Evolutionary conservation across 2,329 filamentous ascomycete genomes (phyloP).

Genomic region (Fusarium nurragi): DNA sequence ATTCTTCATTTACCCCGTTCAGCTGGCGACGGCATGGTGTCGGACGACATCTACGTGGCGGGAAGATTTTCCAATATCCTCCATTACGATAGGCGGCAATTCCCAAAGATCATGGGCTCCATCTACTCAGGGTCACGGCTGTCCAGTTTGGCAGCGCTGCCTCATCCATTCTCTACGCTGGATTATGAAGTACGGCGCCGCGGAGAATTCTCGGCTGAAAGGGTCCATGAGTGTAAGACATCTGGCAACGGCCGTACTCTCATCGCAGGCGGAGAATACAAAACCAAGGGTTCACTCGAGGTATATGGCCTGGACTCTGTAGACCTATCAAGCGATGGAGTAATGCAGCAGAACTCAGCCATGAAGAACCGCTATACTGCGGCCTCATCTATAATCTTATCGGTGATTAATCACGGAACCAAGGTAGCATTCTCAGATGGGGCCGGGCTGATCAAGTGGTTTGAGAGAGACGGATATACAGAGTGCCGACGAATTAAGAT

Average conservation of each 20-base stretch:
- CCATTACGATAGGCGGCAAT: slow-evolving; percentile 87
- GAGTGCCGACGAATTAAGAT: slow-evolving; percentile 65
- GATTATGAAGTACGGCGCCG: slow-evolving; percentile 66
- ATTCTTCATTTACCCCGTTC: slow-evolving; percentile 79
- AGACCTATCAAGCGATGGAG: slow-evolving; percentile 42
- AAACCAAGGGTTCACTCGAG: slow-evolving; percentile 88
- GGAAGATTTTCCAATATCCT: slow-evolving; percentile 90
- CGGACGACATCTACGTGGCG: slow-evolving; percentile 85
- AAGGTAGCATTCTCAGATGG: slow-evolving; percentile 86
- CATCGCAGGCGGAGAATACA: slow-evolving; percentile 88
- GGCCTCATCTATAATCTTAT: slow-evolving; percentile 81
- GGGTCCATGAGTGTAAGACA: slow-evolving; percentile 64
- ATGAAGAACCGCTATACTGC: slow-evolving; percentile 87
- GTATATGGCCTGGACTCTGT: slow-evolving; percentile 72
- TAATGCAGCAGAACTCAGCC: slow-evolving; percentile 55
- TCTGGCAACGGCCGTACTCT: slow-evolving; percentile 69
- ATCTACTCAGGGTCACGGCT: slow-evolving; percentile 86
- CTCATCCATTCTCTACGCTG: slow-evolving; percentile 72
- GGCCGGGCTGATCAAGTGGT: slow-evolving; percentile 86
- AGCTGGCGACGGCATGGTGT: slow-evolving; percentile 62
- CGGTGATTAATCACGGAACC: slow-evolving; percentile 82
- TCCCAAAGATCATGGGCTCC: slow-evolving; percentile 79
- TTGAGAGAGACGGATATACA: slow-evolving; percentile 82
- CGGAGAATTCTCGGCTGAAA: slow-evolving; percentile 64
- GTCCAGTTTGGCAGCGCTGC: slow-evolving; percentile 75